Conservation (phyloP, 192 early-diverging fungal species). For the Gryganskiella cystojenkinii region DNA sequence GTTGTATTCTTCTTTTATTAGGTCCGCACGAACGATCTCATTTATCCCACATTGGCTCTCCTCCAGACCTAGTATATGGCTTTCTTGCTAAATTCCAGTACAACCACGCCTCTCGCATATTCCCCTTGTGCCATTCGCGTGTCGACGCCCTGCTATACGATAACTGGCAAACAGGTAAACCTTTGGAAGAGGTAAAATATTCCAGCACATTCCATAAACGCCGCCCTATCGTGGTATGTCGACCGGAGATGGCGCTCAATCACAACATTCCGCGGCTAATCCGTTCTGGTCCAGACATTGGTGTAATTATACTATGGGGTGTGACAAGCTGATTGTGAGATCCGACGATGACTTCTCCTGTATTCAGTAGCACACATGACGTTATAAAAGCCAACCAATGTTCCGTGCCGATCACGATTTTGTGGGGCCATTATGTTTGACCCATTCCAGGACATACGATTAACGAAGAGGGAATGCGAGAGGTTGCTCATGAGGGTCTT, state of each 20-base stretch:
- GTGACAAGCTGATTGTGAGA: constrained; percentile 2
- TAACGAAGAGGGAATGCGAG: neutral
- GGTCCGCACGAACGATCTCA: too few relatives aligned
- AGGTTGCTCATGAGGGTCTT: constrained; percentile 10
- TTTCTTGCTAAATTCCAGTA: too few relatives aligned
- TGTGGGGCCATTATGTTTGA: neutral
- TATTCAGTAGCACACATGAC: neutral
- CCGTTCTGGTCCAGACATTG: neutral
- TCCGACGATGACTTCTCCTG: constrained; percentile 4
- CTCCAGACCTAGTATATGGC: too few relatives aligned
- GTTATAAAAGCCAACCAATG: constrained; percentile 2
- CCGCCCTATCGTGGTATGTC: neutral
- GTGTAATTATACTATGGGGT: neutral
- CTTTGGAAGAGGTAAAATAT: constrained; percentile 5
- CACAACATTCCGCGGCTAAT: neutral
- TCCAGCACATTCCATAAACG: constrained; percentile 4
- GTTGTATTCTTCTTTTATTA: too few relatives aligned
- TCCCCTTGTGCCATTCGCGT: too few relatives aligned
- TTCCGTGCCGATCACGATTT: constrained; percentile 5
- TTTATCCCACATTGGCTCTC: too few relatives aligned
- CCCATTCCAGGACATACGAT: neutral
- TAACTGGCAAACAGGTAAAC: neutral
- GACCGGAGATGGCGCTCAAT: constrained; percentile 10
- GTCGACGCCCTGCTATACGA: too few relatives aligned
- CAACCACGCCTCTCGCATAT: too few relatives aligned